These are phyloP conservation scores for Tricholoma sp. DNA, from an alignment of 768 basidiomycete species.

Conservation along the genomic window DNA sequence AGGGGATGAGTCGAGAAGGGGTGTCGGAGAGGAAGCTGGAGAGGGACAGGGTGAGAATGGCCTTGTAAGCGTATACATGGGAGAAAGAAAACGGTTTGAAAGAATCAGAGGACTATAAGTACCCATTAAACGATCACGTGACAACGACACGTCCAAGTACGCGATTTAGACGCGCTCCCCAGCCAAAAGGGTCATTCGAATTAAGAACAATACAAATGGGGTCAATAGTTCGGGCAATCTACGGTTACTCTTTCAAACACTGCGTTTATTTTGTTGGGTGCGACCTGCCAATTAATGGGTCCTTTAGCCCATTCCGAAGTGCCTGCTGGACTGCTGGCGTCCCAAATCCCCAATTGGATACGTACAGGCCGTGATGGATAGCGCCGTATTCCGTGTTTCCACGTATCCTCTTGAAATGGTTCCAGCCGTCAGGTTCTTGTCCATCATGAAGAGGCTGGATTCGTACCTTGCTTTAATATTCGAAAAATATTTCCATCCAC, in stretches of 20 bases:
- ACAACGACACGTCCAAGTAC: constrained; percentile 5
- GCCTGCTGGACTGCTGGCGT: constrained; percentile 34
- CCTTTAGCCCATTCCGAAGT: constrained; percentile 40
- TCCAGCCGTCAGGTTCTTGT: background rate
- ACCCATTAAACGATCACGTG: constrained; percentile 18
- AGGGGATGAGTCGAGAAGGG: constrained; percentile 24
- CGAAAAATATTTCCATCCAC: constrained; percentile 31
- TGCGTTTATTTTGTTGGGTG: constrained; percentile 28
- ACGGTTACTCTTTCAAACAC: constrained; percentile 30
- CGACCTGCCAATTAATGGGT: constrained; percentile 34
- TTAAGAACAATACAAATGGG: background rate
- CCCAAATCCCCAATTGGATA: constrained; percentile 42
- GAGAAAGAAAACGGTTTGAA: constrained; percentile 2
- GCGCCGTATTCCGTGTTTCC: constrained; percentile 26
- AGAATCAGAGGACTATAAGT: background rate
- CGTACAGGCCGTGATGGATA: constrained; percentile 33
- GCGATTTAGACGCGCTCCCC: background rate
- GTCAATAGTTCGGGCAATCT: constrained; percentile 24
- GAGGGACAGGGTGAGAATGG: constrained; percentile 37
- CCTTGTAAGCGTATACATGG: constrained; percentile 12
- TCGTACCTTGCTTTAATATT: constrained; percentile 23
- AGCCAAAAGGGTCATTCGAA: background rate
- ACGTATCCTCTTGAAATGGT: constrained; percentile 23
- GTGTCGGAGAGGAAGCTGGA: constrained; percentile 45
- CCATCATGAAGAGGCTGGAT: background rate